Evolutionary conservation across 192 early-diverging fungal genomes (phyloP).

Genomic region (Phycomyces nitens): DNA sequence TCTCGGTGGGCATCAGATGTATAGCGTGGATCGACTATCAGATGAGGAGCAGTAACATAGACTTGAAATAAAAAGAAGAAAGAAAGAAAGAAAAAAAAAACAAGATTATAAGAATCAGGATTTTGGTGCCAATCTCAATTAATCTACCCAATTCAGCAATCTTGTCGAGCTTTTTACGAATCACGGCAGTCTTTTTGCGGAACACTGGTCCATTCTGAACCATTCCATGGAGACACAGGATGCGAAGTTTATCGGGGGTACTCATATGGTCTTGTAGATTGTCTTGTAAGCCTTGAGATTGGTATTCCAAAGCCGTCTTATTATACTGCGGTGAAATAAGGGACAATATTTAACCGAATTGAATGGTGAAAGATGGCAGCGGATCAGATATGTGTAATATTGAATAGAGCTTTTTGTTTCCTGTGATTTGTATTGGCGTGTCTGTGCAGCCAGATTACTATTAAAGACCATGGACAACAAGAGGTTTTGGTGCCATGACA

Average conservation of each 20-base stretch:
- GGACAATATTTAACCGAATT: no score
- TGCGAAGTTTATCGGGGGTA: conserved; percentile 34
- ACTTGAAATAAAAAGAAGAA: conserved; percentile 21
- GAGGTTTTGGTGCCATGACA: no score
- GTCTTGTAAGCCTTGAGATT: no score
- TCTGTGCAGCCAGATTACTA: no score
- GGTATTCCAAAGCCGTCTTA: no score
- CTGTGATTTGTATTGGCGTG: no score
- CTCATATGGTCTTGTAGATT: background rate
- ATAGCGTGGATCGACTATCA: conserved; percentile 41
- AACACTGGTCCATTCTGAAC: conserved; percentile 48
- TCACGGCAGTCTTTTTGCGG: conserved; percentile 50
- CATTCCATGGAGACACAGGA: conserved; percentile 54
- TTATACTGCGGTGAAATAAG: no score
- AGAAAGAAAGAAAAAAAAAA: background rate
- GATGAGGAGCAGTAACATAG: conserved; percentile 50
- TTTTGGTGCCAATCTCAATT: background rate
- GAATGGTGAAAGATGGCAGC: no score
- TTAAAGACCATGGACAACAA: no score
- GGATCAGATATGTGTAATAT: no score
- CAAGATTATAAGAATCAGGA: background rate
- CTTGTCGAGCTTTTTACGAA: conserved; percentile 46
- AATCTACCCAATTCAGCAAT: conserved; percentile 49
- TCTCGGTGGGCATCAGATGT: conserved; percentile 40
- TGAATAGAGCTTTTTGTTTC: no score